A percentile compares a stretch with the other conserved stretches of the same genome.
phyloP scores from a whole-genome alignment of 495 filamentous ascomycete species.

The Penicillium cataractarum region DNA sequence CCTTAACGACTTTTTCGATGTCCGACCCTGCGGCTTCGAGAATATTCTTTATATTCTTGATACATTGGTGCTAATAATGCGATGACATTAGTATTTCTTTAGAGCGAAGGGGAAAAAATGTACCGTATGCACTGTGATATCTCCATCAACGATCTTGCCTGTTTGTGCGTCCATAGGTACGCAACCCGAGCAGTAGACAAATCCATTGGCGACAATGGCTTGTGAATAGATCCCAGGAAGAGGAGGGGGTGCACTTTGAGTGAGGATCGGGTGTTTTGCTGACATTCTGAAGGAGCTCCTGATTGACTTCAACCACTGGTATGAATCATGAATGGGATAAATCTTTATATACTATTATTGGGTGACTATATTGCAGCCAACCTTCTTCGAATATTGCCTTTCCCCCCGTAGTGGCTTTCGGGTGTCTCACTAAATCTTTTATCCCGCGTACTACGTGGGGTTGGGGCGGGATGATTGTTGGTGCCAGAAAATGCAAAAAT shows the following conservation, averaged over 20 bases:
- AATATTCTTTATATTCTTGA: background rate
- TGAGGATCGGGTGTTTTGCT: background rate
- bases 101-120: background rate
- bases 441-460: background rate
- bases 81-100: background rate
- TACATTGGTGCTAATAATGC: background rate
- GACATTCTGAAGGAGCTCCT: background rate
- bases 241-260: background rate
- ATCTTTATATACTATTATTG: background rate
- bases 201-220: background rate
- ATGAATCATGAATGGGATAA: no score
- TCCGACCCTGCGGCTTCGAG: background rate
- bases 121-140: background rate
- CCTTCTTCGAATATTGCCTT: no score
- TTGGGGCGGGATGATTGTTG: background rate
- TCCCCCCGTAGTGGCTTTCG: no score
- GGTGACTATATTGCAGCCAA: no score
- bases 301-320: no score
- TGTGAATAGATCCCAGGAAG: background rate
- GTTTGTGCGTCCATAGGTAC: background rate
- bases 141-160: background rate
- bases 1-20: background rate
- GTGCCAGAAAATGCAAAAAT: background rate
- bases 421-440: background rate
- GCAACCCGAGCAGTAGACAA: background rate